phyloP scores from a whole-genome alignment of 1,284 basidiomycete genomes.

The Trametes sp. region DNA sequence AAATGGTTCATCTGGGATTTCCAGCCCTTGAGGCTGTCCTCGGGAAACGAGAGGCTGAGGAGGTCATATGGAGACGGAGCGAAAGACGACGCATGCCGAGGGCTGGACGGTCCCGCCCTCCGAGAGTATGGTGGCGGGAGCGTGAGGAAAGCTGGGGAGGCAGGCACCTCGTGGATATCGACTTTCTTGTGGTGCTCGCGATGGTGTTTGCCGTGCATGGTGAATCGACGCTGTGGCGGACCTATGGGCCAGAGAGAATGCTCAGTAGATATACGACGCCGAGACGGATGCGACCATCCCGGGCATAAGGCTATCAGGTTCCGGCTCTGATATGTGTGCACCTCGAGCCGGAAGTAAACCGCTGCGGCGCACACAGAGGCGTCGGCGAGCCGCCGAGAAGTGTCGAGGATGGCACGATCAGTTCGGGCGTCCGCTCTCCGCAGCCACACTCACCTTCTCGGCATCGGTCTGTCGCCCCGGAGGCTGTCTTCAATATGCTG shows the following conservation, averaged over 20 bases:
- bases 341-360: not conserved
- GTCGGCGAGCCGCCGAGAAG: conserved; percentile 9
- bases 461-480: not conserved
- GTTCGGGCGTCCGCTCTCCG: not conserved
- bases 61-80: conserved; percentile 7
- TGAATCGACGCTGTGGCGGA: no score
- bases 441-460: not conserved
- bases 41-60: not conserved
- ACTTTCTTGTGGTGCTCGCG: not conserved
- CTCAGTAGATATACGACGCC: not conserved
- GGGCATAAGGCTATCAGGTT: not conserved
- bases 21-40: conserved; percentile 9
- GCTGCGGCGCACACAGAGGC: not conserved
- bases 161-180: not conserved
- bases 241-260: not conserved
- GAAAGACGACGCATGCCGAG: not conserved
- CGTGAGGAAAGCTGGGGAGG: not conserved
- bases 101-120: not conserved
- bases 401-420: not conserved
- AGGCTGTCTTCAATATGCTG: not conserved
- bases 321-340: not conserved
- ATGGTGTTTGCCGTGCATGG: not conserved
- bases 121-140: conserved; percentile 4
- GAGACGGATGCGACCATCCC: not conserved
- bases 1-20: conserved; percentile 12